Conservation (phyloP, 352 stramenopile species). For the Pelagophyceae sp. region DNA sequence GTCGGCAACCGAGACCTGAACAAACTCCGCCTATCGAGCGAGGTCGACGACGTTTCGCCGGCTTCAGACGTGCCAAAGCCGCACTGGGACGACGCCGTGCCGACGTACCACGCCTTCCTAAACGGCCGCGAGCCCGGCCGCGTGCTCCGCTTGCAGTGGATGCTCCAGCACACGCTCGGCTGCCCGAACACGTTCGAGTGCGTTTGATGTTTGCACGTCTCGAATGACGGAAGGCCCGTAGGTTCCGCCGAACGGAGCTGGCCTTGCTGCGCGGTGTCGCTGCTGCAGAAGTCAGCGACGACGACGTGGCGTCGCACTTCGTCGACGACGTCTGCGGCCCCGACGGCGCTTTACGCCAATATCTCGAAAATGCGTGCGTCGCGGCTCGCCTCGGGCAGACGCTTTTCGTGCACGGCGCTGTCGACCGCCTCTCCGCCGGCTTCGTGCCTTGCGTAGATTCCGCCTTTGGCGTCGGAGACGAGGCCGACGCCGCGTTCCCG, state of each 20-base stretch:
- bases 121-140: conserved; percentile 14
- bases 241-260: conserved; percentile 66
- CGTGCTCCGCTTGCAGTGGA: conserved; percentile 67
- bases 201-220: too few relatives aligned
- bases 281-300: conserved; percentile 51
- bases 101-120: conserved; percentile 36
- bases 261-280: conserved; percentile 18
- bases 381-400: conserved; percentile 66
- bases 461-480: conserved; percentile 46
- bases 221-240: too few relatives aligned
- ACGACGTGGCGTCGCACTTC: conserved; percentile 67
- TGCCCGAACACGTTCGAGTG: conserved; percentile 75
- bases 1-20: conserved; percentile 85
- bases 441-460: conserved; percentile 51
- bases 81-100: conserved; percentile 40
- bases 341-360: conserved; percentile 67
- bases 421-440: conserved; percentile 57
- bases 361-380: conserved; percentile 63
- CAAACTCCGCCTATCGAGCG: conserved; percentile 74
- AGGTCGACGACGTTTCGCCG: conserved; percentile 58
- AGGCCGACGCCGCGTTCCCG: conserved; percentile 38
- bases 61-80: conserved; percentile 33
- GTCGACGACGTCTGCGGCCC: conserved; percentile 50
- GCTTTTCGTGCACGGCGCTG: conserved; percentile 81
- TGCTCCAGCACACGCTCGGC: conserved; percentile 78